Evolutionary conservation across 139 green algal genomes (phyloP), one percentile per base, ranked within the genome.

Genomic region (Mesotaenium endlicherianum): DNA sequence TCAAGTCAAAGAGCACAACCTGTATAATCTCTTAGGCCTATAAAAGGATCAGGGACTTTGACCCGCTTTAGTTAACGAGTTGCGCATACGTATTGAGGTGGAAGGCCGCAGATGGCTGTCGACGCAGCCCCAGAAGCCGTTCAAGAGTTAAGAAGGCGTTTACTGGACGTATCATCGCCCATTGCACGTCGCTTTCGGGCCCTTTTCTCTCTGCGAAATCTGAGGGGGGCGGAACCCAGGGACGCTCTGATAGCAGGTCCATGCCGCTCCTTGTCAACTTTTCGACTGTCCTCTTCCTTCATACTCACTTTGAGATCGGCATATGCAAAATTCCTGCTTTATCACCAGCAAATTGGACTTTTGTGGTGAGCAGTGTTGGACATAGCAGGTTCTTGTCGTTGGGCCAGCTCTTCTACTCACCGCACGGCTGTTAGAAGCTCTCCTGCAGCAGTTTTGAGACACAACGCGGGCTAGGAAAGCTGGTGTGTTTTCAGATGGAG

Each of bases 131-230:
- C 30, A 34, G 69, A 77, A 77, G 69, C 38, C 43, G 69, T 77
- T n/a, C 30, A n/a, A 31, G 43, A 50, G 42, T 31, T 77, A 6
- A n/a, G 69, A n/a, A n/a, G 47, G 30, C 59, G 76, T 17, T 39
- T 83, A 20, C 76, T 83, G 2, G 78, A 85, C 78, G 34, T 30
- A 20, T 17, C 78, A 40, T n/a, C 47, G 80, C 80, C 81, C 49
- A 86, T 87, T 14, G 74, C 38, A 43, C 14, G 39, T 20, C 53
- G 81, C 55, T 53, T 78, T 39, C 43, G 81, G 11, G 49, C 72
- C 11, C 81, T 87, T 31, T 87, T 87, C 36, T 26, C 44, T 17
- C 40, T 87, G 81, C 75, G 81, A 14, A 87, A 87, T 53, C 40
- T 82, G 4, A 41, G 31, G 4, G 72, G 40, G 36, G 36, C 70